Conservation (phyloP, 345 rosid genomes). For the Melastoma malabathricum region DNA sequence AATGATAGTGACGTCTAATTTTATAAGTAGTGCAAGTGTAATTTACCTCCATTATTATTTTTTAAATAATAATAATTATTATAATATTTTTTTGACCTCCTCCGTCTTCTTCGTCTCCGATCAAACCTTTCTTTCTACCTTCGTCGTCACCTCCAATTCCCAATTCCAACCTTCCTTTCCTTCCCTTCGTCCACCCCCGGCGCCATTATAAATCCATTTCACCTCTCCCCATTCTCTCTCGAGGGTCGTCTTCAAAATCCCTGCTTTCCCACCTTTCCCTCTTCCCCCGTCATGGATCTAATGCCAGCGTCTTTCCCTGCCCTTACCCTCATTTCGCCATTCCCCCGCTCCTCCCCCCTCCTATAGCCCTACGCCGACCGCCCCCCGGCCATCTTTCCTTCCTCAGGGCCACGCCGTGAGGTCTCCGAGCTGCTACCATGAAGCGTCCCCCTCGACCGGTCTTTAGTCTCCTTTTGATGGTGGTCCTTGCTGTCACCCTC, state of each 20-base stretch:
- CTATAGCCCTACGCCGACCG: slow-evolving; percentile 8
- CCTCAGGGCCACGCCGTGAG: not conserved
- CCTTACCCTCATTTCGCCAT: not conserved
- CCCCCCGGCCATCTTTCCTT: slow-evolving; percentile 6
- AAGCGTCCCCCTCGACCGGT: slow-evolving; percentile 65
- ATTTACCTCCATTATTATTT: too few species aligned
- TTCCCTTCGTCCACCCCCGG: too few species aligned
- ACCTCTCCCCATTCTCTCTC: too few species aligned
- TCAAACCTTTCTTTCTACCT: too few species aligned
- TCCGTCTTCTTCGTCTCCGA: too few species aligned
- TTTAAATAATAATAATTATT: too few species aligned
- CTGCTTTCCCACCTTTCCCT: not conserved
- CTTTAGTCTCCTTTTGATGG: slow-evolving; percentile 40
- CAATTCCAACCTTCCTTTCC: too few species aligned
- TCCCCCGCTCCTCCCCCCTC: not conserved
- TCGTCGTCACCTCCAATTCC: too few species aligned
- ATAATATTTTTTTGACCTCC: too few species aligned
- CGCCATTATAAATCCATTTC: too few species aligned
- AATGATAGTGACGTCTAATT: too few species aligned
- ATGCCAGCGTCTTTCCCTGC: not conserved
- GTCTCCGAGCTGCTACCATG: slow-evolving; percentile 17
- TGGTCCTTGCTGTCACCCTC: slow-evolving; percentile 37
- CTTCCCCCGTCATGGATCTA: slow-evolving; percentile 2
- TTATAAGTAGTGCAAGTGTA: too few species aligned
- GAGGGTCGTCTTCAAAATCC: not conserved